Evolutionary conservation across 495 filamentous ascomycete genomes (phyloP).

Genomic region (Echria macrotheca): DNA sequence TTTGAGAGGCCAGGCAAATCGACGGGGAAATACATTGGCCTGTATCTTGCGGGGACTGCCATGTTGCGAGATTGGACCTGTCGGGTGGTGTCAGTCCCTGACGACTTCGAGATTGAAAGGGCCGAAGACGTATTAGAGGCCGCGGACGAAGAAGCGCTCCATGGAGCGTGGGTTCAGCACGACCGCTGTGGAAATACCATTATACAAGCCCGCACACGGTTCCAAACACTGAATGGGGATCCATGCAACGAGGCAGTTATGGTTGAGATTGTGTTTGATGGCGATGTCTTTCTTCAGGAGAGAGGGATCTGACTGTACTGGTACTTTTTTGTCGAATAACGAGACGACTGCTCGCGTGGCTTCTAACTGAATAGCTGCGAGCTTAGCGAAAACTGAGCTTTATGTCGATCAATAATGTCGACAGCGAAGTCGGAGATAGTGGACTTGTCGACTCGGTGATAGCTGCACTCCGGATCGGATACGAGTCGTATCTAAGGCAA

Average conservation of each 20-base stretch:
- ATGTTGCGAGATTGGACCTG: constrained; percentile 9
- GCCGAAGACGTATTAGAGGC: not conserved
- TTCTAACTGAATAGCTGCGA: too few species aligned
- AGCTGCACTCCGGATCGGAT: too few species aligned
- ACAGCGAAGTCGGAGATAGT: too few species aligned
- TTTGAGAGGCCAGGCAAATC: constrained; percentile 8
- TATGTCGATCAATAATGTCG: too few species aligned
- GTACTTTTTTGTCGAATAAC: too few species aligned
- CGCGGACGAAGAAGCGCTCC: not conserved
- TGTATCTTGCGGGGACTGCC: constrained; percentile 9
- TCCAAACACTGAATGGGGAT: constrained; percentile 9
- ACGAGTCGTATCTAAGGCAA: too few species aligned
- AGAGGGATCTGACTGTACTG: too few species aligned
- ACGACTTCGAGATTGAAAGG: not conserved
- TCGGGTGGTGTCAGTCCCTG: constrained; percentile 7
- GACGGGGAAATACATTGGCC: constrained; percentile 1
- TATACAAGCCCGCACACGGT: constrained; percentile 15
- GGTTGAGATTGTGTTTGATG: constrained; percentile 21
- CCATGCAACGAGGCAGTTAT: constrained; percentile 15
- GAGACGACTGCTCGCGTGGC: too few species aligned
- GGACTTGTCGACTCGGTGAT: too few species aligned
- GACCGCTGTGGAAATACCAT: constrained; percentile 12
- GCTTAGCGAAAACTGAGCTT: too few species aligned
- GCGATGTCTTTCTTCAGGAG: constrained; percentile 1
- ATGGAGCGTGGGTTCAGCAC: constrained; percentile 4